These are phyloP conservation scores for Xylariaceae sp. DNA, from an alignment of 2,329 filamentous ascomycete species.

Conservation along the genomic window DNA sequence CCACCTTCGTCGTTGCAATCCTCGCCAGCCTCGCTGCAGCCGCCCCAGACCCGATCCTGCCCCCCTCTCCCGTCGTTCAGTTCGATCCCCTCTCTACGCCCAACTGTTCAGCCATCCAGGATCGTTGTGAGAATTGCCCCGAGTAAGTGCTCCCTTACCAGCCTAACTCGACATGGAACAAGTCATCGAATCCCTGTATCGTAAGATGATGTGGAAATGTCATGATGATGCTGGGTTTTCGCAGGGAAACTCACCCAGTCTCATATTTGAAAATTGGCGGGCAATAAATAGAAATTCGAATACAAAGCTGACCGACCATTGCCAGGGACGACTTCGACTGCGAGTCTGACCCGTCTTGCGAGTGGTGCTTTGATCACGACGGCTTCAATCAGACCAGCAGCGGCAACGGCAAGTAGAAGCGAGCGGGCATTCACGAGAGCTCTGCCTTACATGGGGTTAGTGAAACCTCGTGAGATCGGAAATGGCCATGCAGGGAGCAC, in stretches of 20 bases:
- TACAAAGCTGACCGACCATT: not conserved
- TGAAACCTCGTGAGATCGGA: too few species aligned
- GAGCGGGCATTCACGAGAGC: too few species aligned
- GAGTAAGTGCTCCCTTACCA: too few species aligned
- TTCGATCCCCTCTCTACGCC: constrained; percentile 10
- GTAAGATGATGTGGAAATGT: too few species aligned
- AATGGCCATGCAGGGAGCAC: too few species aligned
- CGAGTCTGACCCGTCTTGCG: constrained; percentile 21
- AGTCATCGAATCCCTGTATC: too few species aligned
- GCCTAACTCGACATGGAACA: too few species aligned
- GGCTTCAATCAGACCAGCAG: constrained; percentile 5
- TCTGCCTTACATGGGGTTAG: too few species aligned
- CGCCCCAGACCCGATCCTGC: constrained; percentile 3
- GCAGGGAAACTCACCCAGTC: too few species aligned
- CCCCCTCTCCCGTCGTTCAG: constrained; percentile 1
- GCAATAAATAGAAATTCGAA: too few species aligned
- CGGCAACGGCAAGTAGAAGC: not conserved
- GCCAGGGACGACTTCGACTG: constrained; percentile 22
- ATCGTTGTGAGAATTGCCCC: constrained; percentile 22
- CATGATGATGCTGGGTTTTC: too few species aligned
- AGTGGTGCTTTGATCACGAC: constrained; percentile 22
- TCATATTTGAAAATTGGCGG: too few species aligned
- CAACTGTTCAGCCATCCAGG: constrained; percentile 17
- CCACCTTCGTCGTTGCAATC: not conserved
- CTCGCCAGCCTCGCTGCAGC: constrained; percentile 15